phyloP scores from a whole-genome alignment of 2,329 filamentous ascomycete species.

The Beauveria bassiana region DNA sequence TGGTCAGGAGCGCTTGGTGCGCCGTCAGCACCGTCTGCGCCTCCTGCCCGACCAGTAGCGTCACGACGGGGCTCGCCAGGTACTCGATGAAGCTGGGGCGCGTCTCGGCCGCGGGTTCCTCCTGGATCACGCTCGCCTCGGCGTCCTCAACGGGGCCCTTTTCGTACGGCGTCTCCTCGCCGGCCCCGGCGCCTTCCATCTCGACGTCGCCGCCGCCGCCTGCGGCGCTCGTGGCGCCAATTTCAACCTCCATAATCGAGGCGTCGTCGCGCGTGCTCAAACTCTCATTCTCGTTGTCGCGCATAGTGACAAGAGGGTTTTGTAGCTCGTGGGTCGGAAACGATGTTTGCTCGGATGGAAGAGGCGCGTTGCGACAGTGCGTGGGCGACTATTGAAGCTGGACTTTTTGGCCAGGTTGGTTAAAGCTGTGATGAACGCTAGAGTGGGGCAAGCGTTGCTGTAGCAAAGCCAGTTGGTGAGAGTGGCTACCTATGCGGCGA shows the following conservation, averaged over 20 bases:
- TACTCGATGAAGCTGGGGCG: slow-evolving; percentile 48
- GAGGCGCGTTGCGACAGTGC: background rate
- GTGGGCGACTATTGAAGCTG: background rate
- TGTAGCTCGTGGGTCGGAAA: background rate
- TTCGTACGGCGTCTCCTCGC: slow-evolving; percentile 25
- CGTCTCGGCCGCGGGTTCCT: slow-evolving; percentile 24
- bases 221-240: slow-evolving; percentile 17
- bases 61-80: slow-evolving; percentile 61
- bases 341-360: too few species aligned
- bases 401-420: background rate
- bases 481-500: background rate
- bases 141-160: slow-evolving; percentile 22
- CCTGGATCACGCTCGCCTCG: slow-evolving; percentile 28
- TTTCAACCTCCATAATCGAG: slow-evolving; percentile 14
- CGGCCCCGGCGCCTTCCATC: slow-evolving; percentile 26
- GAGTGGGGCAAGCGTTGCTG: background rate
- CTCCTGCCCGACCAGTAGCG: slow-evolving; percentile 55
- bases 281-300: slow-evolving; percentile 17
- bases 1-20: slow-evolving; percentile 67
- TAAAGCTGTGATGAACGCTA: background rate
- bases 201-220: slow-evolving; percentile 26
- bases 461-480: background rate
- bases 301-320: slow-evolving; percentile 18
- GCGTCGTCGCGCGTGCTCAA: slow-evolving; percentile 13
- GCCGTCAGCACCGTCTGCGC: slow-evolving; percentile 62